phyloP scores from a whole-genome alignment of 1,284 basidiomycete genomes.

The Puccinia polysora region DNA sequence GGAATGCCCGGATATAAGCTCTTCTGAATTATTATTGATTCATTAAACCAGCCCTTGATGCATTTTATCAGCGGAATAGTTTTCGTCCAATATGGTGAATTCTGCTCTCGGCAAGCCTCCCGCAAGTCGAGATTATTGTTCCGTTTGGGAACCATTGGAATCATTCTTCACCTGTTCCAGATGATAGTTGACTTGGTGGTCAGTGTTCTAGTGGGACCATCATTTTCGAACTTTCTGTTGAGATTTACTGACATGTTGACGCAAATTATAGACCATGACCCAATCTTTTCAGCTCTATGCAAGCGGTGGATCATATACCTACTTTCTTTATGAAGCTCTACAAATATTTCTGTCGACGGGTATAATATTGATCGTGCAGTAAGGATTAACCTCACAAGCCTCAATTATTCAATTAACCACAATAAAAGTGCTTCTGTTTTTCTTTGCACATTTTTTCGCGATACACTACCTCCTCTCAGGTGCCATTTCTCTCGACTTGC shows the following conservation, averaged over 20 bases:
- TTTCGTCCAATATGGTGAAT: constrained; percentile 1
- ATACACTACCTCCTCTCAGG: background rate
- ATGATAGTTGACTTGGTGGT: constrained; percentile 4
- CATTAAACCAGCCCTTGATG: constrained; percentile 25
- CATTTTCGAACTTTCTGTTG: no score
- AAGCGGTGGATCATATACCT: constrained; percentile 1
- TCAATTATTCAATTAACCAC: background rate
- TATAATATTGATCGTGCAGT: constrained; percentile 18
- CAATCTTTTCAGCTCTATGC: constrained; percentile 16
- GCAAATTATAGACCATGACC: background rate
- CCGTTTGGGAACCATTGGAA: background rate
- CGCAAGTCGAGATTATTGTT: constrained; percentile 3
- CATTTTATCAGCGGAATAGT: constrained; percentile 18
- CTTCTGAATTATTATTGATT: no score
- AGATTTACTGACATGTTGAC: no score
- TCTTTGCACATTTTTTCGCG: background rate
- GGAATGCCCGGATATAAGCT: no score
- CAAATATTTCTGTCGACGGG: background rate
- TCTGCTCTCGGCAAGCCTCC: background rate
- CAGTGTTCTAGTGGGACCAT: background rate
- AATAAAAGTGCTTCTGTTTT: background rate
- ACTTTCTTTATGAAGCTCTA: constrained; percentile 12
- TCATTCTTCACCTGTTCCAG: constrained; percentile 4
- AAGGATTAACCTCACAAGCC: background rate
- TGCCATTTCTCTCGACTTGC: constrained; percentile 16